Conservation (phyloP, 306 rosid genomes). For the Geum urbanum region DNA sequence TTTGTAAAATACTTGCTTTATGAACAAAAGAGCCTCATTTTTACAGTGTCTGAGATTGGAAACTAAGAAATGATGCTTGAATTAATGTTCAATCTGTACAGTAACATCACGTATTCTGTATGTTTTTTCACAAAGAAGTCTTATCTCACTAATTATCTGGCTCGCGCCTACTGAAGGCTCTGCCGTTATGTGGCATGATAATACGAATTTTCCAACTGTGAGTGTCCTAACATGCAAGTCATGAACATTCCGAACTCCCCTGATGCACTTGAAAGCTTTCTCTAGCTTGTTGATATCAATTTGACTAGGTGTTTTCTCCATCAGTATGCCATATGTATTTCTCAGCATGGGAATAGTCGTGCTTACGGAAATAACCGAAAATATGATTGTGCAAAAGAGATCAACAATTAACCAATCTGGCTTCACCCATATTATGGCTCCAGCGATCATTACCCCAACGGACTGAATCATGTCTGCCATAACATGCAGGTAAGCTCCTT, state of each 20-base stretch:
- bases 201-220: conserved; percentile 64
- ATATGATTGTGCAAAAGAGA: conserved; percentile 66
- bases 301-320: conserved; percentile 66
- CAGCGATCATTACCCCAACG: conserved; percentile 89
- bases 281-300: conserved; percentile 49
- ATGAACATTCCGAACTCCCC: conserved; percentile 65
- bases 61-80: neutral
- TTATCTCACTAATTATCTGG: conserved; percentile 46
- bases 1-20: neutral
- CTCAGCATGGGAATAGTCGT: conserved; percentile 67
- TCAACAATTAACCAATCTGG: conserved; percentile 75
- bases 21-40: neutral
- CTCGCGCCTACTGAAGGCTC: conserved; percentile 48
- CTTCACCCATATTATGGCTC: conserved; percentile 68
- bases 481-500: conserved; percentile 93
- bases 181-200: conserved; percentile 67
- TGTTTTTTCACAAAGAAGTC: conserved; percentile 48
- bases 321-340: conserved; percentile 58
- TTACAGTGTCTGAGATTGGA: neutral
- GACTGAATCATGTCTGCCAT: conserved; percentile 89
- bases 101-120: conserved; percentile 69
- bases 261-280: conserved; percentile 51
- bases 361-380: conserved; percentile 61
- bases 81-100: conserved; percentile 61
- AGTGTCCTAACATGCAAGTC: conserved; percentile 89